Percentiles rank a stretch among this genome's conserved stretches.
phyloP scores from a whole-genome alignment of 768 basidiomycete species.

The Pholiota microspora region DNA sequence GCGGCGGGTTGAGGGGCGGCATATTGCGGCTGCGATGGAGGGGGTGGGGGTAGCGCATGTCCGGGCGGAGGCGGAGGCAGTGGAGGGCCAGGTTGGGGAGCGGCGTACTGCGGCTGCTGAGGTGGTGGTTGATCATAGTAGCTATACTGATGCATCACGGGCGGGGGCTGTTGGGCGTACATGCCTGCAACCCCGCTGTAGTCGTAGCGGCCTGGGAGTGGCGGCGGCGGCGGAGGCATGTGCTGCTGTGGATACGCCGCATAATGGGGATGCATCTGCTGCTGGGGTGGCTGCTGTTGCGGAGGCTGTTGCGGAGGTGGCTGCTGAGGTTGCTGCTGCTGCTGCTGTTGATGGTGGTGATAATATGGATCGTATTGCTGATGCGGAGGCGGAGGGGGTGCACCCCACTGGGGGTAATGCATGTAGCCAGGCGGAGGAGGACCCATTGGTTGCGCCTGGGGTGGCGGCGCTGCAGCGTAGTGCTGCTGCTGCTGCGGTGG shows the following conservation, averaged over 20 bases:
- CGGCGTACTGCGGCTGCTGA: conserved; percentile 25
- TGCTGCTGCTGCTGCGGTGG: conserved; percentile 20
- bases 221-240: conserved; percentile 19
- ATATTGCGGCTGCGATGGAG: conserved; percentile 11
- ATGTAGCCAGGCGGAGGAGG: conserved; percentile 23
- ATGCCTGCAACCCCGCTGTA: conserved; percentile 25
- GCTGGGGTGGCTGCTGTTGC: conserved; percentile 4
- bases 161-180: conserved; percentile 25
- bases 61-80: conserved; percentile 4
- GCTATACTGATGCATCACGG: conserved; percentile 19
- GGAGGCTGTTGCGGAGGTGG: conserved; percentile 3
- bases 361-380: conserved; percentile 30
- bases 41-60: neutral
- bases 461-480: conserved; percentile 21
- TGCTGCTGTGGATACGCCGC: conserved; percentile 21
- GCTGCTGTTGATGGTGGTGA: conserved; percentile 26
- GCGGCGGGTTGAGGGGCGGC: too few species aligned
- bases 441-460: conserved; percentile 18
- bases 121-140: conserved; percentile 30
- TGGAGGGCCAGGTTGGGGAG: conserved; percentile 15
- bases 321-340: conserved; percentile 8
- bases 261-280: conserved; percentile 19
- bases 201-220: conserved; percentile 22
- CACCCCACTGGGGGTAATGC: conserved; percentile 24
- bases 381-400: conserved; percentile 24